Evolutionary conservation across 768 basidiomycete genomes (phyloP).

Genomic region (Leucocoprinus leucothites): DNA sequence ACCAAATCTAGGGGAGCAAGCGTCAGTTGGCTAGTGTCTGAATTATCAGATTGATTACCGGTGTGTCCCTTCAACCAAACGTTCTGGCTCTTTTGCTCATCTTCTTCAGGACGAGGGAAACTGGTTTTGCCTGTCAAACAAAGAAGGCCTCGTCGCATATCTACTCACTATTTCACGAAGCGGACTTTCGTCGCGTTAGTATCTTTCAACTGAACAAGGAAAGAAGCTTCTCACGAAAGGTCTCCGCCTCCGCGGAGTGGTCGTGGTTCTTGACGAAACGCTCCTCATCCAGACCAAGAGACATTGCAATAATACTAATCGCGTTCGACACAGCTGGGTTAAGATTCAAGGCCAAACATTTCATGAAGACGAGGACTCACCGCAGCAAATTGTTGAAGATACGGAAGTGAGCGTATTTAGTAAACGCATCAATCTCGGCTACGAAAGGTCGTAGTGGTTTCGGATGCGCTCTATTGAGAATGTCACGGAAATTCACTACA

Average conservation of each 20-base stretch:
- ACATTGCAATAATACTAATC: background rate
- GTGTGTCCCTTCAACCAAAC: constrained; percentile 4
- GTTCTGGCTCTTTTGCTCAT: background rate
- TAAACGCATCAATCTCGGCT: constrained; percentile 28
- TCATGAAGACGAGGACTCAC: constrained; percentile 14
- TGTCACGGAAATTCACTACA: constrained; percentile 17
- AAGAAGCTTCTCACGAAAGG: background rate
- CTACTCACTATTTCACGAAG: background rate
- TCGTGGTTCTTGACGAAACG: background rate
- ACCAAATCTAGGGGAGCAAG: background rate
- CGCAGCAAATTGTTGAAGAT: constrained; percentile 30
- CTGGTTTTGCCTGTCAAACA: background rate
- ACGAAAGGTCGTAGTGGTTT: constrained; percentile 28
- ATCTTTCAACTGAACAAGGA: background rate
- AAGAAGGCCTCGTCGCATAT: no score
- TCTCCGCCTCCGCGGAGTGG: background rate
- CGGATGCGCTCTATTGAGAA: constrained; percentile 25
- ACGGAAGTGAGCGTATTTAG: constrained; percentile 28
- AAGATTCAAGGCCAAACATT: background rate
- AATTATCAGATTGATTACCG: background rate
- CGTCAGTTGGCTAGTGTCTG: no score
- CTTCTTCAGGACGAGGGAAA: background rate
- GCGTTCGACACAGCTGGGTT: no score
- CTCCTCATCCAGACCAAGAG: constrained; percentile 2
- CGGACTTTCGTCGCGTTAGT: background rate